Evolutionary conservation across 139 green algal species (phyloP).

Genomic region (Closterium sp.): DNA sequence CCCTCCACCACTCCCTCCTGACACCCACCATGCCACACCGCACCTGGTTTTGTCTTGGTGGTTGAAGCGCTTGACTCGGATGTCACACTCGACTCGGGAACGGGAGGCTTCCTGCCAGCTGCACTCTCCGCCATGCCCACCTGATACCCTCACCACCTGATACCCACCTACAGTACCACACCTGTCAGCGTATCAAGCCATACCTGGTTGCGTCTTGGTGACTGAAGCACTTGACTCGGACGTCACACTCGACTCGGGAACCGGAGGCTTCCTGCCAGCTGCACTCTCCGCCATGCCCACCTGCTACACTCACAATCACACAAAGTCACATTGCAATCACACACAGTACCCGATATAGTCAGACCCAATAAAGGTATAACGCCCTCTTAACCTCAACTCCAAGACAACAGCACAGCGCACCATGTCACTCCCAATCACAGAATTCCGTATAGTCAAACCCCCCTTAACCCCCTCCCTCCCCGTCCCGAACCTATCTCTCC

Average conservation of each 20-base stretch:
- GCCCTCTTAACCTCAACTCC: no score
- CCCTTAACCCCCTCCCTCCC: neutral
- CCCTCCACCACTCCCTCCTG: no score
- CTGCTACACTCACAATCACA: neutral
- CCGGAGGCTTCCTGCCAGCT: neutral
- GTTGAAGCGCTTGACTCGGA: neutral
- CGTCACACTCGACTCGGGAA: neutral
- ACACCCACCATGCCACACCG: no score
- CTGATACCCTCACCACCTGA: no score
- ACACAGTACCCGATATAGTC: no score
- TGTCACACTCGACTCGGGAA: neutral
- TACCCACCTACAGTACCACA: no score
- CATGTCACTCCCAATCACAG: no score
- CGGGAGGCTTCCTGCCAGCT: neutral
- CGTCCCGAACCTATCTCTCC: neutral
- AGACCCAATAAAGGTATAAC: no score
- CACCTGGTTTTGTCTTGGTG: neutral
- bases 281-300: neutral
- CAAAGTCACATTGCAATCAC: neutral
- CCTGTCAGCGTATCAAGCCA: no score
- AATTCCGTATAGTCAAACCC: no score
- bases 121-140: no score
- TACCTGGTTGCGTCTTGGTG: neutral
- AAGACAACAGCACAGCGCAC: no score
- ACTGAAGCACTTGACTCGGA: neutral